Evolutionary conservation across 2,329 filamentous ascomycete genomes (phyloP), one percentile per base, ranked within the genome.

Genomic region (Alternaria alternata): DNA sequence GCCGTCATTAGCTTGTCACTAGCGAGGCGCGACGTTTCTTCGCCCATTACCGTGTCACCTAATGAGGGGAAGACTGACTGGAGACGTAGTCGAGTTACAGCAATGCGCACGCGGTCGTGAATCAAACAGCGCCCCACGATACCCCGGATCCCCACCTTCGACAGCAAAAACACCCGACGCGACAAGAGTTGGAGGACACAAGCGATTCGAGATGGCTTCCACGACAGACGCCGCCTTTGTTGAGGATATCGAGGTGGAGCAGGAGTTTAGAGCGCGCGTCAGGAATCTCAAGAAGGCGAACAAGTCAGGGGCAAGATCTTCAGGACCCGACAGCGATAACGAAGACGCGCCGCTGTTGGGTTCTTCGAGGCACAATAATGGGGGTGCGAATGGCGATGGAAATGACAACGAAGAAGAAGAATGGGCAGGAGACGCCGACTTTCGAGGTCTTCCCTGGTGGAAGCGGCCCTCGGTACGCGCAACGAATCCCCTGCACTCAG

Each of bases 381-480:
- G 61, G 22, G 63, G 61, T 24, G 57, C 49, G 36, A 60, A 63
- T 16, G 62, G 55, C 24, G 53, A 62, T 28, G 51, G 51, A 14
- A 46, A 44, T 11, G 58, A 61, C 8, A 39, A 59, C n/a, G 54
- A 54, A 5, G 59, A 65, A 39, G 51, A 64, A 7, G 72, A 74
- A 51, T 79, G 77, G 77, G 64, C 67, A 46, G 76, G 75, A 34
- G 70, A 73, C 22, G 70, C 64, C 14, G 81, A 81, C 28, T 77
- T 82, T 47, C 72, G 76, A 48, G 76, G 77, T 4, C 73, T 81
- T 62, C 79, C 81, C 51, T 82, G 79, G 81, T 85, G 82, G 80
- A 84, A 82, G 68, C 79, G 69, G 61, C 82, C 84, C 48, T 85
- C 81, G 62, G 84, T 85, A 77, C 73, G 80, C 48, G n/a, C 34